A percentile compares a stretch with the other conserved stretches of the same genome.
Evolutionary conservation across 148 eudicot genomes (phyloP).

Genomic region (Oxyria digyna): DNA sequence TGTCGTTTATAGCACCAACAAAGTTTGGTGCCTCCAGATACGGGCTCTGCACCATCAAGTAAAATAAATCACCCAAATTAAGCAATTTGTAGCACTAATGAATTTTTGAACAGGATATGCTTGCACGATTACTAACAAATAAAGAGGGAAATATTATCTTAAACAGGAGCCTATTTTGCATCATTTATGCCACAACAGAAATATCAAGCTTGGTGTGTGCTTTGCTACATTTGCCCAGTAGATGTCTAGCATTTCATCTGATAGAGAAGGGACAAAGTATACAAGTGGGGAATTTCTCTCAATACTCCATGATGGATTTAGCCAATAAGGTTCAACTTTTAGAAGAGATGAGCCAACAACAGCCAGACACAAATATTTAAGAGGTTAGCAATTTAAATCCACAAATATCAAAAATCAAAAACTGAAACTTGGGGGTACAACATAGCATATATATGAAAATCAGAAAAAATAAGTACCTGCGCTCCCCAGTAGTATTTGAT

Average conservation of each 20-base stretch:
- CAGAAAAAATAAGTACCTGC: background rate
- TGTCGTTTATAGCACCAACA: constrained; percentile 37
- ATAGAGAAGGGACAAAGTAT: background rate
- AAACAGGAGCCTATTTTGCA: constrained; percentile 5
- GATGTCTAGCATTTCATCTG: background rate
- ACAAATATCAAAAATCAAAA: no score
- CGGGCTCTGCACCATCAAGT: constrained; percentile 50
- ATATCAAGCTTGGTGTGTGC: background rate
- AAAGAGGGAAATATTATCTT: background rate
- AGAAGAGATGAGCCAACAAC: background rate
- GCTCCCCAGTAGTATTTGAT: constrained; percentile 5
- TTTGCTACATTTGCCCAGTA: constrained; percentile 4
- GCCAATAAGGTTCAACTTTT: background rate
- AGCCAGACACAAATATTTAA: background rate
- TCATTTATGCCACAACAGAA: constrained; percentile 1
- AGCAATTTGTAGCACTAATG: background rate
- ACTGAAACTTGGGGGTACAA: background rate
- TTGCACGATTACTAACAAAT: background rate
- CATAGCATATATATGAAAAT: background rate
- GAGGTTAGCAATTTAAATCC: background rate
- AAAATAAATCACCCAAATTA: background rate
- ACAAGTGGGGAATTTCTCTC: background rate
- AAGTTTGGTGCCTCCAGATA: constrained; percentile 90
- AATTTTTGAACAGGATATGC: background rate
- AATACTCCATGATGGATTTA: background rate